Conservation (phyloP, 2,329 filamentous ascomycete genomes). For the Pseudopithomyces chartarum region DNA sequence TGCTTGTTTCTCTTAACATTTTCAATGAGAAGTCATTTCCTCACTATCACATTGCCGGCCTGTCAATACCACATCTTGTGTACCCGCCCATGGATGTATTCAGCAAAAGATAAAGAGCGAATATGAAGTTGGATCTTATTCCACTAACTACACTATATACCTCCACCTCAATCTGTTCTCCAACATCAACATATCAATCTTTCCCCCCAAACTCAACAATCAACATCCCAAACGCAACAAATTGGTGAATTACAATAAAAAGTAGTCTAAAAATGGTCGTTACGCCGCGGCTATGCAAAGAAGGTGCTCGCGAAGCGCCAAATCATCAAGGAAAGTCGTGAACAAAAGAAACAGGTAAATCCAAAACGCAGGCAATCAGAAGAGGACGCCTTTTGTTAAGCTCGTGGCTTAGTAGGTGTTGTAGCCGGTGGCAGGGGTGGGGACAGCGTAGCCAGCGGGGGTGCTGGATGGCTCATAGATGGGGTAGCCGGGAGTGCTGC, state of each 20-base stretch:
- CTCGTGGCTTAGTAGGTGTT: neutral
- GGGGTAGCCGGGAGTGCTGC: slow-evolving; percentile 4
- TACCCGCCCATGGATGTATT: too few relatives aligned
- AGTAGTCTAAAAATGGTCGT: neutral
- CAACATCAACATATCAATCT: neutral
- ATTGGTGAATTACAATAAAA: slow-evolving; percentile 1
- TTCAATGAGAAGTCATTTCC: too few relatives aligned
- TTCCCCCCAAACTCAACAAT: neutral
- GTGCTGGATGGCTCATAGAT: slow-evolving; percentile 4
- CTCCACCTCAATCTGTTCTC: too few relatives aligned
- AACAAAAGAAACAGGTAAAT: neutral
- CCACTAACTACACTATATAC: too few relatives aligned
- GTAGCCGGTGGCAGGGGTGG: neutral
- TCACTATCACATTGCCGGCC: too few relatives aligned
- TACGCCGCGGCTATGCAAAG: slow-evolving; percentile 1
- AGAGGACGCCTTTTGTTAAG: neutral
- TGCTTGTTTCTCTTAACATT: too few relatives aligned
- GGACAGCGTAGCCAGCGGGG: neutral
- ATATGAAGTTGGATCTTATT: too few relatives aligned
- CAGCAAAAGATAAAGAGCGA: too few relatives aligned
- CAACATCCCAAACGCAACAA: neutral
- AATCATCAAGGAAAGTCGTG: slow-evolving; percentile 5
- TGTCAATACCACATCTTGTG: too few relatives aligned
- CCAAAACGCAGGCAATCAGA: neutral
- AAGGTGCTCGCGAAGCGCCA: neutral